Conservation (phyloP, 306 rosid species). For the Gynostemma pentaphyllum region DNA sequence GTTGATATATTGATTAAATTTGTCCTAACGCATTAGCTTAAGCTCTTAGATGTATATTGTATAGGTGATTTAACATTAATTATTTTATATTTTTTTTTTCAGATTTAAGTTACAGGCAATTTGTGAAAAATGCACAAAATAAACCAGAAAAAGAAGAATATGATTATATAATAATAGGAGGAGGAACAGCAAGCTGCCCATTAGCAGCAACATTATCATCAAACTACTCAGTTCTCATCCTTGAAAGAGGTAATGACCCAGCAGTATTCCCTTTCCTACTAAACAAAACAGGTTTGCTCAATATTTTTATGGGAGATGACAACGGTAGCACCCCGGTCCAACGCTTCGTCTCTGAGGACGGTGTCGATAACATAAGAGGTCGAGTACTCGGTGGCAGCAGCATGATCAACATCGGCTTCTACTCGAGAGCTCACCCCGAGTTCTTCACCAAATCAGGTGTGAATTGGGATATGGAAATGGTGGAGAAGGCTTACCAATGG, state of each 20-base stretch:
- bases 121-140: conserved; percentile 7
- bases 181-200: conserved; percentile 33
- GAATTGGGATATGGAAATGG: conserved; percentile 13
- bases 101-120: conserved; percentile 21
- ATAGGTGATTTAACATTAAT: too few relatives aligned
- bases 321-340: not conserved
- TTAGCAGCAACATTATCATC: conserved; percentile 23
- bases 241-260: conserved; percentile 23
- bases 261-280: not conserved
- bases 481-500: conserved; percentile 15
- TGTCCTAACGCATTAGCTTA: too few relatives aligned
- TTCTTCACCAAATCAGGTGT: conserved; percentile 11
- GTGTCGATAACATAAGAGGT: conserved; percentile 12
- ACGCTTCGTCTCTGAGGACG: conserved; percentile 9
- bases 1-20: too few relatives aligned
- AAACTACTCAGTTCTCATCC: conserved; percentile 13
- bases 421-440: conserved; percentile 4
- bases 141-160: conserved; percentile 4
- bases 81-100: too few relatives aligned
- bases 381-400: conserved; percentile 21
- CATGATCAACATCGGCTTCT: conserved; percentile 17
- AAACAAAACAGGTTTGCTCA: not conserved
- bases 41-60: too few relatives aligned
- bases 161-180: conserved; percentile 29
- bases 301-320: not conserved